Evolutionary conservation across 2,329 filamentous ascomycete genomes (phyloP).

Genomic region (Pseudogymnoascus sp.): DNA sequence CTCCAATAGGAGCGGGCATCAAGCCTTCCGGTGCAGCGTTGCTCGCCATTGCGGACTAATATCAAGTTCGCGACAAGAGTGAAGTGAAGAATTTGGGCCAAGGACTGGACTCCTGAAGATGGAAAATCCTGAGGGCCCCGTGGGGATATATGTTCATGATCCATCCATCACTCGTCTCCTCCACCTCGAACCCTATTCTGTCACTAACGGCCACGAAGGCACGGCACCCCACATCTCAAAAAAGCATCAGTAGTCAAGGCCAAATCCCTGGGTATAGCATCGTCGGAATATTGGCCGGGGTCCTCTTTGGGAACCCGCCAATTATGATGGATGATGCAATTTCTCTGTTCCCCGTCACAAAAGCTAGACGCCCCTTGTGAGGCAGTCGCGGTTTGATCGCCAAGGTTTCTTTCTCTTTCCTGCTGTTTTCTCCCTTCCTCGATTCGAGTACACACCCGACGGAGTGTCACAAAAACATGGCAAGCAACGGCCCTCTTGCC

Average conservation of each 20-base stretch:
- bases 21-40: constrained; percentile 3
- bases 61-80: background rate
- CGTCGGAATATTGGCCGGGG: background rate
- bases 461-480: background rate
- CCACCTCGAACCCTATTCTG: background rate
- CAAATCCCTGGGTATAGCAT: background rate
- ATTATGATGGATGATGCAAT: background rate
- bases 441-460: background rate
- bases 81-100: constrained; percentile 1
- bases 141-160: constrained; percentile 5
- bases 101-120: background rate
- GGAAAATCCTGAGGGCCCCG: background rate
- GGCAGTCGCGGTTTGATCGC: background rate
- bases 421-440: background rate
- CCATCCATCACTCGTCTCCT: background rate
- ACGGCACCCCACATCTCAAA: constrained; percentile 3
- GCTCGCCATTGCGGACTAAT: background rate
- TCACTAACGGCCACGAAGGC: background rate
- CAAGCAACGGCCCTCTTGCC: background rate
- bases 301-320: background rate
- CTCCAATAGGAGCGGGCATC: constrained; percentile 1
- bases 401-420: background rate
- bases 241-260: background rate
- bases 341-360: background rate
- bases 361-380: background rate